These are phyloP conservation scores for Saturnispora diversa DNA, from an alignment of 805 yeast species.

Conservation along the genomic window DNA sequence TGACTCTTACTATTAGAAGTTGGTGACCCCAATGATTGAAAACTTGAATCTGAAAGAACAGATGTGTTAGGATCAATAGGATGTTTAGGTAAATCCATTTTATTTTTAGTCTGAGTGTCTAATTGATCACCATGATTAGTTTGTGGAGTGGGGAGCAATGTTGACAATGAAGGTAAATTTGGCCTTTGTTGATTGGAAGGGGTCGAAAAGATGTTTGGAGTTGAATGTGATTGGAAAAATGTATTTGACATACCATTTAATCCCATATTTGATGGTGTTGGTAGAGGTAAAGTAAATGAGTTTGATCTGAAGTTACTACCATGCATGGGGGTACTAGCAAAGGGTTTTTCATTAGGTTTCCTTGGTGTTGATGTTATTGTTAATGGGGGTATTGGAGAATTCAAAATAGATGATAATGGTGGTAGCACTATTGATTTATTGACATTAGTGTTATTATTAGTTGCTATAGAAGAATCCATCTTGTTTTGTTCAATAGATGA, in stretches of 20 bases:
- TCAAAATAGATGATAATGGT: conserved; percentile 10
- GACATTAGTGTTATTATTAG: neutral
- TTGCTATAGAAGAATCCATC: too few species aligned
- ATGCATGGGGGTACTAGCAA: neutral
- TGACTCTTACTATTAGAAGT: neutral
- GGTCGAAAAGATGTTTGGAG: neutral
- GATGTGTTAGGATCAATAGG: conserved; percentile 5
- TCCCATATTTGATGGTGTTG: neutral
- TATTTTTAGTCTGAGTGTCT: too few species aligned
- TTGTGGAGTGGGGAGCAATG: conserved; percentile 15
- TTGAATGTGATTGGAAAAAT: neutral
- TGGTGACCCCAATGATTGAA: conserved; percentile 8
- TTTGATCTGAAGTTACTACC: neutral
- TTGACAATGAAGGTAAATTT: neutral
- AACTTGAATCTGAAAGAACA: neutral
- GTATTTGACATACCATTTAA: neutral
- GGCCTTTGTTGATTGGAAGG: neutral
- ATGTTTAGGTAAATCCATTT: too few species aligned
- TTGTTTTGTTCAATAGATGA: too few species aligned
- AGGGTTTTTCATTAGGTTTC: neutral
- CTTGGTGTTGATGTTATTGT: conserved; percentile 7
- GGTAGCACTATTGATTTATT: conserved; percentile 6
- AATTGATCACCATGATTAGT: too few species aligned
- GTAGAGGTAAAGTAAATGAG: conserved; percentile 5
- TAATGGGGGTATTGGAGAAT: conserved; percentile 7